Percentiles rank a stretch among this genome's conserved stretches.
phyloP scores from a whole-genome alignment of 208 protist species.

The Leptomonas pyrrhocoris region DNA sequence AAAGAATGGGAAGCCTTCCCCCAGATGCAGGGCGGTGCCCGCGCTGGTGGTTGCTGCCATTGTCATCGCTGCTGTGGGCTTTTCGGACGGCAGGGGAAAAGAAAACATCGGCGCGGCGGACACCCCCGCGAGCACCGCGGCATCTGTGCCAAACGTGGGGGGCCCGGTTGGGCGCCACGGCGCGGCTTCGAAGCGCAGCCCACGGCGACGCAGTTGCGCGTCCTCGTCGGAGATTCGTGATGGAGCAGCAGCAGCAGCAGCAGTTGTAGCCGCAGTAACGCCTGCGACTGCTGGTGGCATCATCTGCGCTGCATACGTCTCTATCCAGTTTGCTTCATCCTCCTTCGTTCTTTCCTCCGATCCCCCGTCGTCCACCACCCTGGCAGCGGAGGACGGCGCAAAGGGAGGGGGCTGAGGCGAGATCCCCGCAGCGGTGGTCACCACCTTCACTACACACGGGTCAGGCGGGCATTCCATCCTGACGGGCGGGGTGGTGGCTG shows the following conservation, averaged over 20 bases:
- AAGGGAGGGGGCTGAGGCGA: background rate
- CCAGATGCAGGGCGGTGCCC: background rate
- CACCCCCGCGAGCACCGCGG: background rate
- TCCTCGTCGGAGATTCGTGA: background rate
- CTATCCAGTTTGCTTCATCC: background rate
- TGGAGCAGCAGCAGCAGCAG: background rate
- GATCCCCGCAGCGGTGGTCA: background rate
- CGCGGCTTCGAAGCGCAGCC: slow-evolving; percentile 15
- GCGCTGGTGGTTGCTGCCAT: background rate
- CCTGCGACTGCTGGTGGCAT: background rate
- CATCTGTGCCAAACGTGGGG: background rate
- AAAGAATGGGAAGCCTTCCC: background rate
- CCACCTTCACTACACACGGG: slow-evolving; percentile 18
- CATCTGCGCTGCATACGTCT: background rate
- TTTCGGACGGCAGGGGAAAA: background rate
- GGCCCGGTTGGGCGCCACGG: slow-evolving; percentile 1
- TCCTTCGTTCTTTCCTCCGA: background rate
- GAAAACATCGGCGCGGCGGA: background rate
- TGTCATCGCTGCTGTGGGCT: too few species aligned
- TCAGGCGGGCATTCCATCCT: background rate
- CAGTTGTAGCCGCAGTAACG: too few species aligned
- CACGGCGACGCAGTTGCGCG: slow-evolving; percentile 2
- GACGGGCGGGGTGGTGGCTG: background rate
- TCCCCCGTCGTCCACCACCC: background rate
- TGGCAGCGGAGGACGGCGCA: background rate